phyloP scores from a whole-genome alignment of 352 stramenopile genomes.

The Elongisporangium undulatum region DNA sequence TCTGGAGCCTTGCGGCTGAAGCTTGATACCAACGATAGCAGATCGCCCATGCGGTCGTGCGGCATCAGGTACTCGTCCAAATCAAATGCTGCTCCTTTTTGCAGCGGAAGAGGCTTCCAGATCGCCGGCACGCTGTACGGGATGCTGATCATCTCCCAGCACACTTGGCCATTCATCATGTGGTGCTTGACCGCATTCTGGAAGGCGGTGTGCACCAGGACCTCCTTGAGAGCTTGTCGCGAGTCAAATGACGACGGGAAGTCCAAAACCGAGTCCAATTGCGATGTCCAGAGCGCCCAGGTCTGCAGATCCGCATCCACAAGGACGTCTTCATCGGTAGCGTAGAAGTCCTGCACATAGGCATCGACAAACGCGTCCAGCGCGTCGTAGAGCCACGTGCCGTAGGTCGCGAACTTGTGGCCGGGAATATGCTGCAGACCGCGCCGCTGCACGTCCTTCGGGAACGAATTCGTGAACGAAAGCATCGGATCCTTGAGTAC shows the following conservation, averaged over 20 bases:
- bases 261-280: constrained; percentile 5
- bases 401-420: constrained; percentile 34
- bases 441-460: constrained; percentile 14
- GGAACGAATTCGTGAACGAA: constrained; percentile 18
- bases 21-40: neutral
- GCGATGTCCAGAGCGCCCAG: constrained; percentile 10
- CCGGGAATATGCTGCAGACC: constrained; percentile 21
- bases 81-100: constrained; percentile 16
- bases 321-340: constrained; percentile 15
- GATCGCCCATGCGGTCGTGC: neutral
- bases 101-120: constrained; percentile 29
- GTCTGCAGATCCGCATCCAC: constrained; percentile 30
- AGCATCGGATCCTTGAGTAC: neutral
- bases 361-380: constrained; percentile 17
- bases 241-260: constrained; percentile 8
- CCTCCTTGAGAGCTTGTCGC: constrained; percentile 1
- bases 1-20: neutral
- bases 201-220: constrained; percentile 30
- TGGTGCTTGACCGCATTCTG: constrained; percentile 39
- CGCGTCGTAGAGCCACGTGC: constrained; percentile 19
- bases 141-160: constrained; percentile 33
- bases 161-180: constrained; percentile 45
- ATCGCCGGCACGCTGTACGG: constrained; percentile 36
- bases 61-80: constrained; percentile 3
- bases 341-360: constrained; percentile 28